These are phyloP conservation scores for Malus hybrid DNA, from an alignment of 331 rosid genomes.

Conservation along the genomic window DNA sequence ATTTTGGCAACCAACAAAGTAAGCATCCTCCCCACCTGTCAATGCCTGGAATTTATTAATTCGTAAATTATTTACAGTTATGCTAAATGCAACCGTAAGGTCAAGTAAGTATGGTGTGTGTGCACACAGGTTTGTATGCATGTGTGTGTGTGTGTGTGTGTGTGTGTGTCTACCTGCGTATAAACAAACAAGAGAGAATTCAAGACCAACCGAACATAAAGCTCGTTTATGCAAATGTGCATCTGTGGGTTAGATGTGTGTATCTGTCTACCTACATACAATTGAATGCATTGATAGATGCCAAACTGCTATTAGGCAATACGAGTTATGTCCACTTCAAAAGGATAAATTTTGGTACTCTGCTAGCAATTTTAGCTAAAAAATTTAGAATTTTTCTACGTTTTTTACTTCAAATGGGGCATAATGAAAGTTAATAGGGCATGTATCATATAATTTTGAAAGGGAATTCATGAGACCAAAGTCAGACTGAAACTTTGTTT, in stretches of 20 bases:
- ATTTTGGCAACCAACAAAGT: conserved; percentile 44
- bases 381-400: background rate
- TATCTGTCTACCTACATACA: background rate
- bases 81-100: conserved; percentile 2
- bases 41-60: conserved; percentile 60
- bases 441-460: background rate
- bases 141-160: background rate
- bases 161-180: background rate
- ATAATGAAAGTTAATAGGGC: background rate
- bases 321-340: background rate
- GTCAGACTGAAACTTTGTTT: background rate
- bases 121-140: background rate
- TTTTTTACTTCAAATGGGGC: background rate
- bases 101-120: background rate
- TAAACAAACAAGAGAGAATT: background rate
- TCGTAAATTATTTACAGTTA: conserved; percentile 29
- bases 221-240: background rate
- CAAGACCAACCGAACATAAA: background rate
- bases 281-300: background rate
- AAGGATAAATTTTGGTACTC: background rate
- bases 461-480: background rate
- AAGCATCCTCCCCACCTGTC: conserved; percentile 66
- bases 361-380: background rate
- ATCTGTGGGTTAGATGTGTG: background rate
- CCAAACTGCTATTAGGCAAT: background rate